Conservation (phyloP, 2,329 filamentous ascomycete species). For the Cytospora mali region DNA sequence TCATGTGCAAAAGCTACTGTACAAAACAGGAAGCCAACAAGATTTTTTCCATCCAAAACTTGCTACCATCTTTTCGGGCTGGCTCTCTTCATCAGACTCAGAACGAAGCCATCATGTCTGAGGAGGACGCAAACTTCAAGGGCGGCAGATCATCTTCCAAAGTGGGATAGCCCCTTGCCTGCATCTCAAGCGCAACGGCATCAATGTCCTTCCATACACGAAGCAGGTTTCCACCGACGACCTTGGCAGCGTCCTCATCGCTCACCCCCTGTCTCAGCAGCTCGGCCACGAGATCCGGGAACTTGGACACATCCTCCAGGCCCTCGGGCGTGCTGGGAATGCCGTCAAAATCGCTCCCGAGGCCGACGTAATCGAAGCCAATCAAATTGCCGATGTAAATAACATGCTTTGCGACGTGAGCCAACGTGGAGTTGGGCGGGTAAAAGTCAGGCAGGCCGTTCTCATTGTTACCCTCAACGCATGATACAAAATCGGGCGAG, state of each 20-base stretch:
- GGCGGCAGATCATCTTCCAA: slow-evolving; percentile 55
- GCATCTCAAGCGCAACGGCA: slow-evolving; percentile 66
- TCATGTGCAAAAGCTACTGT: slow-evolving; percentile 11
- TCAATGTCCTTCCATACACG: slow-evolving; percentile 85
- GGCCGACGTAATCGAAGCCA: slow-evolving; percentile 83
- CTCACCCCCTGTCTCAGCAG: slow-evolving; percentile 73
- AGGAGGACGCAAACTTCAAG: slow-evolving; percentile 27
- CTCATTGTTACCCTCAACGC: slow-evolving; percentile 59
- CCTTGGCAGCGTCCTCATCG: slow-evolving; percentile 71
- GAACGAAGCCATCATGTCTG: background rate
- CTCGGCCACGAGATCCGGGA: slow-evolving; percentile 75
- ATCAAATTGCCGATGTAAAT: slow-evolving; percentile 79
- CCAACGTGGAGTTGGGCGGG: slow-evolving; percentile 70
- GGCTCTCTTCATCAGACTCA: background rate
- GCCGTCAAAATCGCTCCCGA: slow-evolving; percentile 90
- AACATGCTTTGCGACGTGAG: slow-evolving; percentile 79
- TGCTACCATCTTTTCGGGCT: background rate
- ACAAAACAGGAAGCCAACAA: slow-evolving; percentile 6
- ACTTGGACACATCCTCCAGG: slow-evolving; percentile 83
- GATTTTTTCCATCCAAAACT: background rate
- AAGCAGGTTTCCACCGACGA: slow-evolving; percentile 79
- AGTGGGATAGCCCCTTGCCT: slow-evolving; percentile 55
- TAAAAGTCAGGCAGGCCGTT: slow-evolving; percentile 70
- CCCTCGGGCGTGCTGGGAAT: slow-evolving; percentile 69
- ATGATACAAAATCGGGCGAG: slow-evolving; percentile 79